These are phyloP conservation scores for Boletales sp. DNA, from an alignment of 768 basidiomycete genomes.

Conservation along the genomic window DNA sequence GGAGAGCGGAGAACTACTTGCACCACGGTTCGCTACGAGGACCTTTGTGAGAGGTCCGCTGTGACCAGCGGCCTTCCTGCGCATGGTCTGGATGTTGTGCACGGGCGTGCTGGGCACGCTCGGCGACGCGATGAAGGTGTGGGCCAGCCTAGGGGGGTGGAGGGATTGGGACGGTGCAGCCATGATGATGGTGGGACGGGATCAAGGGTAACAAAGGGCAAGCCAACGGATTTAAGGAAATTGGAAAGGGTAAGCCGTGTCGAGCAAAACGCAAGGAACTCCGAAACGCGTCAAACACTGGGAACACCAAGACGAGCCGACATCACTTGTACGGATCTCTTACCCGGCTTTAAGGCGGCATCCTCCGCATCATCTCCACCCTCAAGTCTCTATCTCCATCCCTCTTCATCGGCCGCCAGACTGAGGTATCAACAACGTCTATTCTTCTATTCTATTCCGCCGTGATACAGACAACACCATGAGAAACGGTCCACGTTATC, in stretches of 20 bases:
- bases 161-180: conserved; percentile 36
- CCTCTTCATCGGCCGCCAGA: too few relatives aligned
- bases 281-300: background rate
- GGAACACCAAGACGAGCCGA: background rate
- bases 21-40: conserved; percentile 88
- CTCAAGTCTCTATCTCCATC: background rate
- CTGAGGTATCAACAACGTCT: too few relatives aligned
- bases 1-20: conserved; percentile 37
- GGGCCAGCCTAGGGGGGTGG: conserved; percentile 70
- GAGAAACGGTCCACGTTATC: conserved; percentile 10
- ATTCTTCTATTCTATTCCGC: too few relatives aligned
- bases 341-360: conserved; percentile 33
- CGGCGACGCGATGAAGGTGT: conserved; percentile 70
- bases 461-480: too few relatives aligned
- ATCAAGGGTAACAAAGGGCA: conserved; percentile 6
- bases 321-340: too few relatives aligned
- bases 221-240: conserved; percentile 7
- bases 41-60: conserved; percentile 88
- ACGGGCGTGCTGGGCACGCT: conserved; percentile 82
- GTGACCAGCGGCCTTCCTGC: conserved; percentile 88
- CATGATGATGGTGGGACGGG: conserved; percentile 21
- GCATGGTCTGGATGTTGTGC: conserved; percentile 88
- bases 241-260: background rate
- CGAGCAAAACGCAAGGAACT: background rate
- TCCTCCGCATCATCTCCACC: conserved; percentile 22